Base-by-base conservation (phyloP, 768 basidiomycete species). In the Lactarius vividus region DNA sequence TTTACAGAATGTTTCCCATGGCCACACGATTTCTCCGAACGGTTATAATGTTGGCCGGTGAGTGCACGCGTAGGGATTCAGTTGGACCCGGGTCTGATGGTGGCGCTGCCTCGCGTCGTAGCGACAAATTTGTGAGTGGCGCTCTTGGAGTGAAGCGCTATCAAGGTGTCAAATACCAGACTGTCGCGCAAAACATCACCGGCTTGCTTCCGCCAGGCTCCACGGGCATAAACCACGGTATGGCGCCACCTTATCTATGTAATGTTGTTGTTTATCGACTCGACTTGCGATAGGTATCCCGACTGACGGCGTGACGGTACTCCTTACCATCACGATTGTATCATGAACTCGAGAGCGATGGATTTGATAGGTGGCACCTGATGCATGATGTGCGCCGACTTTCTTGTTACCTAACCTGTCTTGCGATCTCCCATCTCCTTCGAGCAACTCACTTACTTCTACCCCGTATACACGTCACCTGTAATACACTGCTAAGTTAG, bases 131-230 rank as follows among this genome's bases (percentile, higher is more conserved):
- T 10, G 68, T 59, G n/a, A 20, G 39, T 0, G 29, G n/a, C 29
- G 69, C 69, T n/a, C 3, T 54, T 13, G 49, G 18, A 11, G 18
- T 46, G n/a, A 65, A 62, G 33, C 8, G 8, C 37, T 66, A 63
- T 28, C 11, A n/a, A 52, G 55, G 67, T 31, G 31, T 69, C 58
- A 78, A 69, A 0, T 91, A 88, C 68, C 71, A 61, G 23, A 84
- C 85, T 0, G 75, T 73, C 1, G 79, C 77, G 9, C 64, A 77
- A 68, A 82, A 81, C 57, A 49, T 88, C 28, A 82, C 81, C 1
- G 85, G 85, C 8, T 77, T 90, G 28, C 78, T 89, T 64, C 71
- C 82, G 4, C 67, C 82, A 5, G 88, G 88, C 6, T 74, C 78
- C 31, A 59, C 71, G 1, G 84, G 86, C 4, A 69, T 85, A 18